phyloP scores from a whole-genome alignment of 768 basidiomycete species.

The Boletus rubroflammeus region DNA sequence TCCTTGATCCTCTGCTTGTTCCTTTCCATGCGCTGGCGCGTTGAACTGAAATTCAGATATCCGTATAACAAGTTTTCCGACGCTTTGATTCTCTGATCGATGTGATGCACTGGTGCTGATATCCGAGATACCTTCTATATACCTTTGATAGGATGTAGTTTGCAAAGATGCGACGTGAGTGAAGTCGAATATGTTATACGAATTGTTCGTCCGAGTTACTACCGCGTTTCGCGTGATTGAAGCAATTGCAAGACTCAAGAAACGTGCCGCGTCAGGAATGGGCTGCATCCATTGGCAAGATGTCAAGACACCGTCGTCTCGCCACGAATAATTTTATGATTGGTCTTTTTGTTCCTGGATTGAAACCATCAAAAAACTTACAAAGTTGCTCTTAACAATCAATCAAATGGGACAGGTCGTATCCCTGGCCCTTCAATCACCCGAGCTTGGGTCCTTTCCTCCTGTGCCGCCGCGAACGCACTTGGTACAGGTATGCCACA shows the following conservation, averaged over 20 bases:
- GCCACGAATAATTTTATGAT: neutral
- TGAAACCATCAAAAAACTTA: neutral
- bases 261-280: neutral
- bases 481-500: conserved; percentile 88
- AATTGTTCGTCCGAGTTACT: neutral
- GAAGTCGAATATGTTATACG: too few relatives aligned
- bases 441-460: conserved; percentile 34
- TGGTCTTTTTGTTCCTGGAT: too few relatives aligned
- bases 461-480: conserved; percentile 70
- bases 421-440: conserved; percentile 59
- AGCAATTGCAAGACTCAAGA: neutral
- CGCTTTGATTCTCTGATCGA: neutral
- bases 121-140: neutral
- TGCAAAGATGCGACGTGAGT: too few relatives aligned
- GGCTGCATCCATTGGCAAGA: too few relatives aligned
- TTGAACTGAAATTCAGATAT: neutral
- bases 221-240: too few relatives aligned
- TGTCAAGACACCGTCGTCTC: neutral
- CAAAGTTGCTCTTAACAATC: conserved; percentile 11
- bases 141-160: neutral
- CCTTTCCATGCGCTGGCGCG: neutral
- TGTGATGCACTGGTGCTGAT: neutral
- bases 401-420: conserved; percentile 80
- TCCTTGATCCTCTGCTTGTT: neutral
- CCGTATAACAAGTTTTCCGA: neutral